Percentiles rank a stretch among this genome's conserved stretches.
phyloP scores from a whole-genome alignment of 768 basidiomycete genomes.

The Lepiota venenata region DNA sequence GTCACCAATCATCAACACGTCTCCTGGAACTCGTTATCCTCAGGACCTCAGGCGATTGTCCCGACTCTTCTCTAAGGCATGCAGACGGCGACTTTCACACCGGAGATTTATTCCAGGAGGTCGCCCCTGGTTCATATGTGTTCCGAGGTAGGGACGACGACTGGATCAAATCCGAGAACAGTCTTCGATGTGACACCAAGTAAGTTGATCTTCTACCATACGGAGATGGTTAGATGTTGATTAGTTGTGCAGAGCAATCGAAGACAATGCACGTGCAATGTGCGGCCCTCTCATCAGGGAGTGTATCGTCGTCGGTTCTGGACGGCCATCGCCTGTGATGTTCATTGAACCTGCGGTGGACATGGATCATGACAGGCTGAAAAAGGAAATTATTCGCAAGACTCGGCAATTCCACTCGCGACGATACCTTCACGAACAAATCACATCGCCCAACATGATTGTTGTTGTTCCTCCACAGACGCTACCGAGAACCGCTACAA shows the following conservation, averaged over 20 bases:
- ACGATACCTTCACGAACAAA: slow-evolving; percentile 77
- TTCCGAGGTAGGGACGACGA: slow-evolving; percentile 77
- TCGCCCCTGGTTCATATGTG: slow-evolving; percentile 52
- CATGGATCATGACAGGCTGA: slow-evolving; percentile 54
- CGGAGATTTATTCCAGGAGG: slow-evolving; percentile 74
- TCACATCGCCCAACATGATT: slow-evolving; percentile 60
- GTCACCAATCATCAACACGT: slow-evolving; percentile 50
- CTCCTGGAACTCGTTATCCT: slow-evolving; percentile 70
- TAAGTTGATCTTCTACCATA: not conserved
- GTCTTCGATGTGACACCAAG: slow-evolving; percentile 74
- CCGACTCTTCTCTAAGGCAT: slow-evolving; percentile 51
- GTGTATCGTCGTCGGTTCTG: slow-evolving; percentile 74
- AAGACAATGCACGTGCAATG: slow-evolving; percentile 66
- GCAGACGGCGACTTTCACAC: slow-evolving; percentile 75
- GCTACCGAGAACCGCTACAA: slow-evolving; percentile 74
- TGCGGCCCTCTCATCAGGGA: slow-evolving; percentile 65
- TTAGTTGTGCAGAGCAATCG: slow-evolving; percentile 45
- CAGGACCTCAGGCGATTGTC: slow-evolving; percentile 65
- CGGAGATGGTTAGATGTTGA: not conserved
- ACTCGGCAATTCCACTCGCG: slow-evolving; percentile 71
- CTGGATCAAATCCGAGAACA: slow-evolving; percentile 82
- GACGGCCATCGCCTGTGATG: slow-evolving; percentile 71
- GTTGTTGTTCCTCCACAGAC: slow-evolving; percentile 60
- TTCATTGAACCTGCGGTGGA: slow-evolving; percentile 64
- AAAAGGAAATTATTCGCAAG: slow-evolving; percentile 68